Percentiles rank a stretch among this genome's conserved stretches.
phyloP scores from a whole-genome alignment of 495 filamentous ascomycete genomes.

The Podospora pseudocomata region DNA sequence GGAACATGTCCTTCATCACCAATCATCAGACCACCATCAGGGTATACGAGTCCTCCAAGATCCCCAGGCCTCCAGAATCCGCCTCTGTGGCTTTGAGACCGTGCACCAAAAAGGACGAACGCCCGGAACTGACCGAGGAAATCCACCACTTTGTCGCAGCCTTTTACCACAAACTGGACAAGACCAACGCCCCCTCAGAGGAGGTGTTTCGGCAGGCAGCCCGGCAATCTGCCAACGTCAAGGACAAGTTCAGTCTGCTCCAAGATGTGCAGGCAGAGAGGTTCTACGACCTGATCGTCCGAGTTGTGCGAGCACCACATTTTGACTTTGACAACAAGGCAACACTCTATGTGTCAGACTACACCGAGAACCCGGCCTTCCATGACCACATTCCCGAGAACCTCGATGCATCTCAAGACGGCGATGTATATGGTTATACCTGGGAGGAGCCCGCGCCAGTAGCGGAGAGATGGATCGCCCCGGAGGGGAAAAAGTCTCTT shows the following conservation, averaged over 20 bases:
- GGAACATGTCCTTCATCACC: constrained; percentile 38
- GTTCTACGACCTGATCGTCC: constrained; percentile 70
- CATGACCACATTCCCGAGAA: constrained; percentile 52
- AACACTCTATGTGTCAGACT: constrained; percentile 81
- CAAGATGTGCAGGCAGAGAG: constrained; percentile 54
- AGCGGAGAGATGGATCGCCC: constrained; percentile 60
- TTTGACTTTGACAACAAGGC: constrained; percentile 42
- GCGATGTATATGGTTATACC: constrained; percentile 35
- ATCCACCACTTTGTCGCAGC: constrained; percentile 41
- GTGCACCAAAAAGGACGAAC: constrained; percentile 6
- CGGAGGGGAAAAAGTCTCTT: constrained; percentile 69
- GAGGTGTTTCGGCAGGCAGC: constrained; percentile 43
- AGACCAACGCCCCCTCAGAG: constrained; percentile 42
- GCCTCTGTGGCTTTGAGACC: constrained; percentile 31
- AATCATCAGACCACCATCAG: constrained; percentile 34
- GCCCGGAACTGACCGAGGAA: constrained; percentile 19
- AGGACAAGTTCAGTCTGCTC: constrained; percentile 60
- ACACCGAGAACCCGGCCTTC: constrained; percentile 65
- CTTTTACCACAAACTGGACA: constrained; percentile 40
- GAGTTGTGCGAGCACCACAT: constrained; percentile 65
- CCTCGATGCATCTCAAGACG: constrained; percentile 15
- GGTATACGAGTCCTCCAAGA: constrained; percentile 37
- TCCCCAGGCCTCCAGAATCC: constrained; percentile 38
- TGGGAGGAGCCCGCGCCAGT: not conserved
- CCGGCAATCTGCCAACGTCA: constrained; percentile 38